These are phyloP conservation scores for Pyronema omphalodes DNA, from an alignment of 495 filamentous ascomycete genomes.

Conservation along the genomic window DNA sequence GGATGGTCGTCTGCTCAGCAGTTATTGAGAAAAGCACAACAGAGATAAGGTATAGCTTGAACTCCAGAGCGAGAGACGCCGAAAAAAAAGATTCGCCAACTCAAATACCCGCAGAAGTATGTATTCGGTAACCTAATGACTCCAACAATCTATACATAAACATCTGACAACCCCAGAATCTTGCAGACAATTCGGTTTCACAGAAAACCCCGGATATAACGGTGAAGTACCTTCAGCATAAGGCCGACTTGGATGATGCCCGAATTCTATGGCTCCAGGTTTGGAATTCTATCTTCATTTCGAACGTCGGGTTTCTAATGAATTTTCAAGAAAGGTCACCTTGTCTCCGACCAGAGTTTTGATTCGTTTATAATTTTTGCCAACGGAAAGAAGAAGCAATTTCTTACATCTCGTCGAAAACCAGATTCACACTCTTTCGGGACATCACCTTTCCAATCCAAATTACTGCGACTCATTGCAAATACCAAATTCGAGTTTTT, in stretches of 20 bases:
- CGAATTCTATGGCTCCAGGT: constrained; percentile 7
- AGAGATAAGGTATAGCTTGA: constrained; percentile 6
- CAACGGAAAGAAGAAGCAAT: not conserved
- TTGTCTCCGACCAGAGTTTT: constrained; percentile 10
- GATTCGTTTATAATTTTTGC: constrained; percentile 2
- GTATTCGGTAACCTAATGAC: no score
- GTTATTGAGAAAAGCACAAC: constrained; percentile 21
- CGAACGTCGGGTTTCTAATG: no score
- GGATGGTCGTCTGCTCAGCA: constrained; percentile 22
- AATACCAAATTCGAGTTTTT: not conserved
- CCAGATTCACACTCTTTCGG: not conserved
- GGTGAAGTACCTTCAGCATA: no score
- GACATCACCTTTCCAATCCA: not conserved
- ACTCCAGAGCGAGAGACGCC: no score
- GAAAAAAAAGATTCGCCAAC: no score
- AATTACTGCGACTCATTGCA: not conserved
- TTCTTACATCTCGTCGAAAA: constrained; percentile 5
- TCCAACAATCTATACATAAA: no score
- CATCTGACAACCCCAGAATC: no score
- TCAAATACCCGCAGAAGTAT: no score
- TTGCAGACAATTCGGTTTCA: no score
- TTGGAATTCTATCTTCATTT: no score
- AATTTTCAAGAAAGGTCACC: not conserved
- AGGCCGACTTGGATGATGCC: not conserved
- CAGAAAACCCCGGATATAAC: no score